Base-by-base conservation (phyloP, 257 asterid species). In the Petunia axillaris region DNA sequence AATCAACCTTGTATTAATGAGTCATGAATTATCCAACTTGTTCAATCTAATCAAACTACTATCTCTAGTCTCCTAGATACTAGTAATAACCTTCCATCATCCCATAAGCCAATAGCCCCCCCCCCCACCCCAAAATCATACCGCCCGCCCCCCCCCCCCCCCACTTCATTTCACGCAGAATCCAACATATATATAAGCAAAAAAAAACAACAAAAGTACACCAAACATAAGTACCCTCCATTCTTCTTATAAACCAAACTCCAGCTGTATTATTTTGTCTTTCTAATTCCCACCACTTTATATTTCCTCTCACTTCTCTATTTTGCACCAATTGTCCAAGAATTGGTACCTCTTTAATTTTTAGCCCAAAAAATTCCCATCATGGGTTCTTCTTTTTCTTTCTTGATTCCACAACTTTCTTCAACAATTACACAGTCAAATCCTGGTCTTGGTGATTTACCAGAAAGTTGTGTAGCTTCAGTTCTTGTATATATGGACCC, bases 401-500 rank as follows among this genome's bases (percentile, higher is more conserved):
- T 76, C 2, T 62, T 83, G 60, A 62, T 82, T 75, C 7, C 80
- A 75, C 13, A 62, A 80, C 38, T 70, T 81, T 14, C 84, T 13
- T 57, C 81, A n/a, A 35, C 75, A 5, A 58, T 73, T 5, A 40
- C 82, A 57, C 37, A 85, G 67, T 60, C 87, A 81, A 84, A 73
- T 48, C 44, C 89, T 0, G 87, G 89, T 10, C 80, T 91, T 58
- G 98, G 97, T 66, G 94, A 91, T 76, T 87, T 92, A 85, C 97
- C 98, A 79, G 98, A 91, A 85, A 84, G 97, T 75, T 92, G 97
- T 15, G 93, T 91, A 64, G 98, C 97, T 48, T 83, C 92, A 79
- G 88, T 94, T 76, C 87, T 94, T 50, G 86, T 84, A 57, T 75
- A 93, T 86, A 87, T 94, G 35, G 96, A 93, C 83, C 98, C 98